phyloP scores from a whole-genome alignment of 306 rosid genomes.

The Sesbania bispinosa region DNA sequence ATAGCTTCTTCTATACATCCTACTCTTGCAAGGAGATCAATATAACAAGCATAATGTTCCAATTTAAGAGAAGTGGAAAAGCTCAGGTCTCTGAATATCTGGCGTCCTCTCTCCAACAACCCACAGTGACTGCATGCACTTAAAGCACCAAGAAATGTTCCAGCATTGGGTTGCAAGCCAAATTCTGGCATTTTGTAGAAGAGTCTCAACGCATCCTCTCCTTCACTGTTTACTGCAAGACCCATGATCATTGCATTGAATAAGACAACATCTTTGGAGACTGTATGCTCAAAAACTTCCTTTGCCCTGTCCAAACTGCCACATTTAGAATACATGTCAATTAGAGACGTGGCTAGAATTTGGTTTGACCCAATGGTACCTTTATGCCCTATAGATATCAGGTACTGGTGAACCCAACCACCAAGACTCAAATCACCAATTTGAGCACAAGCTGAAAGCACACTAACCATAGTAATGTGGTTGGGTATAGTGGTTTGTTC shows the following conservation, averaged over 20 bases:
- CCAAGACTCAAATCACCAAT: conserved; percentile 63
- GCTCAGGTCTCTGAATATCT: conserved; percentile 39
- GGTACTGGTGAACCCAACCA: conserved; percentile 46
- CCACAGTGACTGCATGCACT: conserved; percentile 69
- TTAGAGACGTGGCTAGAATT: conserved; percentile 58
- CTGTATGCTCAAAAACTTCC: conserved; percentile 51
- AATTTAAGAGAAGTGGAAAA: conserved; percentile 32
- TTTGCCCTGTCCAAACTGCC: conserved; percentile 54
- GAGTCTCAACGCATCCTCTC: conserved; percentile 50
- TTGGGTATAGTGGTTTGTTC: conserved; percentile 39
- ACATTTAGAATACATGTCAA: conserved; percentile 69
- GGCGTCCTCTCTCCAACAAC: conserved; percentile 41
- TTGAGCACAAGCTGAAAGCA: conserved; percentile 70
- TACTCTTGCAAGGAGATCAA: conserved; percentile 61
- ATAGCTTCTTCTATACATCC: conserved; percentile 57
- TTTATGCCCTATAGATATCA: conserved; percentile 38
- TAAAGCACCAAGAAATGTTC: conserved; percentile 54
- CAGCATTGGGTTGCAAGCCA: conserved; percentile 46
- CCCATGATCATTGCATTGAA: conserved; percentile 72
- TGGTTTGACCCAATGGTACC: conserved; percentile 46
- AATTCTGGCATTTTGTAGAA: conserved; percentile 44
- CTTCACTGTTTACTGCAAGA: conserved; percentile 58
- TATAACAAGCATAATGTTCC: conserved; percentile 63
- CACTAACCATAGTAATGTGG: conserved; percentile 60
- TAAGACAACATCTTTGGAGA: conserved; percentile 52